Conservation (phyloP, 148 eudicot species). For the Heliamphora exappendiculata region DNA sequence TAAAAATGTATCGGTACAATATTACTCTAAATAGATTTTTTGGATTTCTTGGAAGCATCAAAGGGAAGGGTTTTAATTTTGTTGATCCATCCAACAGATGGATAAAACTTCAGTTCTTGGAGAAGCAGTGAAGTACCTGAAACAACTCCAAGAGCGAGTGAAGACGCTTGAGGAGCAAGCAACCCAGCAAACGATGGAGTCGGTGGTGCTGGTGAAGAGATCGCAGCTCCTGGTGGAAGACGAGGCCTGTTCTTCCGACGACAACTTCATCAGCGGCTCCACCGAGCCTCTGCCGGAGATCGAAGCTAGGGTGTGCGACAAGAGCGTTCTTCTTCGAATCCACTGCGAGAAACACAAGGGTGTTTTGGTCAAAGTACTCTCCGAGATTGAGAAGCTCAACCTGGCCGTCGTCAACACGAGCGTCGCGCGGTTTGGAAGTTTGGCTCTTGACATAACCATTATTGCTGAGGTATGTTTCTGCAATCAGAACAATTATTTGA, state of each 20-base stretch:
- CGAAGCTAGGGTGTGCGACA: slow-evolving; percentile 10
- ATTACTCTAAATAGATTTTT: no score
- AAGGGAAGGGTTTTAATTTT: no score
- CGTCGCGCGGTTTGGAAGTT: slow-evolving; percentile 22
- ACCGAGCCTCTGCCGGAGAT: slow-evolving; percentile 4
- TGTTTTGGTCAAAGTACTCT: slow-evolving; percentile 17
- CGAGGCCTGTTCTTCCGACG: slow-evolving; percentile 5
- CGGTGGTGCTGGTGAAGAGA: slow-evolving; percentile 38
- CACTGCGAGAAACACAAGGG: slow-evolving; percentile 21
- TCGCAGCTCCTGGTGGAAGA: slow-evolving; percentile 3
- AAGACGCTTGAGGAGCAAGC: slow-evolving; percentile 37
- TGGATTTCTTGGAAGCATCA: no score
- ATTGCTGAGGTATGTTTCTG: slow-evolving; percentile 17
- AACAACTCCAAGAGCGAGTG: slow-evolving; percentile 56
- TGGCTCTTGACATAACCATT: slow-evolving; percentile 12
- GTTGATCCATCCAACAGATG: slow-evolving; percentile 14
- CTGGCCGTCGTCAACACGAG: slow-evolving; percentile 22
- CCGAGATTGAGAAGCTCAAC: slow-evolving; percentile 28
- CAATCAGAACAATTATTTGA: no score
- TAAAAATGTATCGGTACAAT: no score
- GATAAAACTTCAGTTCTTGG: slow-evolving; percentile 60
- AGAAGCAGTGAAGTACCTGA: slow-evolving; percentile 57
- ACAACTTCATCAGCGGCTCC: neutral
- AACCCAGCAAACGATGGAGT: slow-evolving; percentile 24
- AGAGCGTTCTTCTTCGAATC: slow-evolving; percentile 11